Evolutionary conservation across 257 asterid genomes (phyloP).

Genomic region (Scutellaria barbata): DNA sequence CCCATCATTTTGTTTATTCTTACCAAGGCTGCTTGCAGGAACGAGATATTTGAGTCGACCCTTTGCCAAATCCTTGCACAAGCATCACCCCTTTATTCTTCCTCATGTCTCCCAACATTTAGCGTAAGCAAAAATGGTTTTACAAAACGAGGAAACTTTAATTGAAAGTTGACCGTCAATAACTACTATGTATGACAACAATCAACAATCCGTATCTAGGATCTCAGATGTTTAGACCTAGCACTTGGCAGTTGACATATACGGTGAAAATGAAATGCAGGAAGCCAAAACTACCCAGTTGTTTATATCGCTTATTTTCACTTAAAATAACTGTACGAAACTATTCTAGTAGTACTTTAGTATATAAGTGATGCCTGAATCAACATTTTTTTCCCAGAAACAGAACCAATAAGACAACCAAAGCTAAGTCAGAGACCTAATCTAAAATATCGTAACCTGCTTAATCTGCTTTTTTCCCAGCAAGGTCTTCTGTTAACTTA

Average conservation of each 20-base stretch:
- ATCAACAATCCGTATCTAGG: not conserved
- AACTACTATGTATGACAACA: not conserved
- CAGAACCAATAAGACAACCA: not conserved
- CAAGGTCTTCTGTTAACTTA: not conserved
- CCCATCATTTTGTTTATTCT: no score
- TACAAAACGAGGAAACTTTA: not conserved
- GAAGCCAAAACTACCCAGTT: not conserved
- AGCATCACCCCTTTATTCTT: not conserved
- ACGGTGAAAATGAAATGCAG: not conserved
- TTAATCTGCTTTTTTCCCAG: not conserved
- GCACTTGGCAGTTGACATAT: no score
- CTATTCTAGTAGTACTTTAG: not conserved
- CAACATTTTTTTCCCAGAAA: not conserved
- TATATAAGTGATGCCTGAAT: not conserved
- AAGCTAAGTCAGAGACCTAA: not conserved
- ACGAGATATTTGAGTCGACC: not conserved
- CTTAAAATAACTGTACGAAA: not conserved
- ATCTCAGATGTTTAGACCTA: not conserved
- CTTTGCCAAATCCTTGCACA: not conserved
- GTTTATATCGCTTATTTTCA: not conserved
- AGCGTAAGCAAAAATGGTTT: not conserved
- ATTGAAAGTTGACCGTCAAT: not conserved
- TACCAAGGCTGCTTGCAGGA: not conserved
- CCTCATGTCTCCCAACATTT: slow-evolving; percentile 8
- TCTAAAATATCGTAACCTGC: not conserved